Evolutionary conservation across 306 rosid species (phyloP).

Genomic region (Hippophae rhamnoides): DNA sequence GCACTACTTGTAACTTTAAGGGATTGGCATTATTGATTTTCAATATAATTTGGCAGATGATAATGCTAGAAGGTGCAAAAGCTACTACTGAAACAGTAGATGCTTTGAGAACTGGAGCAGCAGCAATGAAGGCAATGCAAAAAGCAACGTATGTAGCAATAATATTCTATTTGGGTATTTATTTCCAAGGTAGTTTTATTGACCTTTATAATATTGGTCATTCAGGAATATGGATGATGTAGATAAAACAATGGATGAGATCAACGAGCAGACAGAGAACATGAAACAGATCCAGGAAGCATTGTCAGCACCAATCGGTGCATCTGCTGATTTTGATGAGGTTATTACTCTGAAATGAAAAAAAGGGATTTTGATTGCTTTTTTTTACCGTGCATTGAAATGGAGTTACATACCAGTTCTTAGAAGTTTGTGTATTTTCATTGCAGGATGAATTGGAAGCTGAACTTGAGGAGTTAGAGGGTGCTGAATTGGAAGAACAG

Average conservation of each 20-base stretch:
- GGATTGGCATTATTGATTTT: neutral
- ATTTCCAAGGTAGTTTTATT: neutral
- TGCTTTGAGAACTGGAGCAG: conserved; percentile 88
- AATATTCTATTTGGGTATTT: conserved; percentile 4
- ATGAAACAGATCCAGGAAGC: conserved; percentile 99
- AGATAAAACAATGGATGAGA: conserved; percentile 97
- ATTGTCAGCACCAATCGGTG: conserved; percentile 78
- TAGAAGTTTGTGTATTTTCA: conserved; percentile 14
- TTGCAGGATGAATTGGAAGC: conserved; percentile 93
- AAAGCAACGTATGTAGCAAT: conserved; percentile 68
- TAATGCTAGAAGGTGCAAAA: conserved; percentile 95
- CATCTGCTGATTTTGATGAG: conserved; percentile 92
- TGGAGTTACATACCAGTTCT: neutral
- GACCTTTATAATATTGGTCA: conserved; percentile 1
- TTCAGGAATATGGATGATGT: conserved; percentile 91
- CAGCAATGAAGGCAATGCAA: conserved; percentile 99
- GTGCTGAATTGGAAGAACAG: conserved; percentile 96
- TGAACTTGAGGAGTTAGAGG: conserved; percentile 92
- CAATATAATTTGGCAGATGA: conserved; percentile 46
- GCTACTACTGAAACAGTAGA: conserved; percentile 99
- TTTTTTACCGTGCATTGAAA: conserved; percentile 5
- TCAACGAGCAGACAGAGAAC: conserved; percentile 94
- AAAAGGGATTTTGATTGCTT: too few relatives aligned
- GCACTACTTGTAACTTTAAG: neutral
- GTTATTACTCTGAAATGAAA: conserved; percentile 27